Conservation (phyloP, 2,329 filamentous ascomycete genomes). For the Ophiosphaerella narmari region DNA sequence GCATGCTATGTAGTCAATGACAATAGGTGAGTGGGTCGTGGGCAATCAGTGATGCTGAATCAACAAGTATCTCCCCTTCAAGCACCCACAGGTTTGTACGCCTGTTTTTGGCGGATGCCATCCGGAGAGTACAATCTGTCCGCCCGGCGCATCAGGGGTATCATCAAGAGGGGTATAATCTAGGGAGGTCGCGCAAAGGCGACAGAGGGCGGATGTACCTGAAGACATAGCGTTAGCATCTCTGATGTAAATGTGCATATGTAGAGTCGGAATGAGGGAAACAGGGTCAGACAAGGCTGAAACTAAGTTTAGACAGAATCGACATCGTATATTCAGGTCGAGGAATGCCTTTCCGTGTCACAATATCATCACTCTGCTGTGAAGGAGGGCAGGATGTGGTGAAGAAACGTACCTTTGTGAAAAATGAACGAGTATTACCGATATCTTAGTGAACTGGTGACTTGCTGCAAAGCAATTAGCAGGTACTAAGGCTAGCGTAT, state of each 20-base stretch:
- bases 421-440: background rate
- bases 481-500: background rate
- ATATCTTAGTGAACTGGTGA: background rate
- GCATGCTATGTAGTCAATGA: background rate
- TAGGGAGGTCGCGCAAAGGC: conserved; percentile 16
- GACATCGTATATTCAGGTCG: conserved; percentile 67
- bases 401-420: conserved; percentile 2
- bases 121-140: conserved; percentile 63
- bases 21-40: conserved; percentile 6
- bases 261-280: conserved; percentile 15
- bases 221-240: conserved; percentile 33
- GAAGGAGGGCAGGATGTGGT: conserved; percentile 5
- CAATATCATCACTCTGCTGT: conserved; percentile 62
- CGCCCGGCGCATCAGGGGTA: conserved; percentile 72
- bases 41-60: conserved; percentile 69
- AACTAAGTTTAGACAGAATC: conserved; percentile 67
- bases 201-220: conserved; percentile 39
- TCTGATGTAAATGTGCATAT: conserved; percentile 12
- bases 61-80: conserved; percentile 64
- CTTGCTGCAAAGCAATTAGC: conserved; percentile 25
- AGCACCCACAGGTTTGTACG: conserved; percentile 69
- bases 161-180: conserved; percentile 54
- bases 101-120: conserved; percentile 58
- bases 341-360: conserved; percentile 72
- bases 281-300: conserved; percentile 69